Evolutionary conservation across 2,329 filamentous ascomycete genomes (phyloP), one percentile per base, ranked within the genome.

Genomic region (Pestalotiopsis sp.): DNA sequence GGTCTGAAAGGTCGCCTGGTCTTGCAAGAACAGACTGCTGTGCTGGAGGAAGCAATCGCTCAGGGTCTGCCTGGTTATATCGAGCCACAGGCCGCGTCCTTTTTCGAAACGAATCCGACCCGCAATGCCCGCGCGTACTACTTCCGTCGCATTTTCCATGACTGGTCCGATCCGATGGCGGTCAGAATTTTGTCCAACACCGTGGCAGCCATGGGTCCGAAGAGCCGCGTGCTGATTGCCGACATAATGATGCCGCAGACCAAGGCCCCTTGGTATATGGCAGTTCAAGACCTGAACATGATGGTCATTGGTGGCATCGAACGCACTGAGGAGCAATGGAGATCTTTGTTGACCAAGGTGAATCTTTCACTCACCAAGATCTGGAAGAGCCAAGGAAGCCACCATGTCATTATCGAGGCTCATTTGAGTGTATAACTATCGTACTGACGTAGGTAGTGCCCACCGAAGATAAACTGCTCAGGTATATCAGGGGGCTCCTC

Each of bases 171-270:
- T 41, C 68, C 76, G 4, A 74, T 77, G 52, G 73, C 70, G 14
- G 62, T 70, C 4, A 14, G 68, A 4, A 81, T 83, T 27, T 72
- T 82, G 20, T 70, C 71, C 17, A 78, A 80, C 49, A 70, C 77
- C 9, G 65, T 72, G 3, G 67, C 73, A 0, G 80, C 81, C 4
- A 76, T 83, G 76, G 70, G 69, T 3, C 59, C 71, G 2, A 76
- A 79, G 14, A 82, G 80, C 0, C 71, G 75, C 2, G 74, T 85
- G 23, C 66, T 85, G 13, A 80, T 84, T 63, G 80, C 82, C 67
- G 83, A 84, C 14, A 74, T 80, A 7, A 77, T 83, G 7, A 58
- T 84, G 11, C 80, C 81, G 0, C 73, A 82, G n/a, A 71, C 57
- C 4, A 75, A 76, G 2, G 78, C 75, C 1, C 74, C 77, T 20